These are phyloP conservation scores for Paraconiothyrium sp. DNA, from an alignment of 2,329 filamentous ascomycete genomes.

Conservation along the genomic window DNA sequence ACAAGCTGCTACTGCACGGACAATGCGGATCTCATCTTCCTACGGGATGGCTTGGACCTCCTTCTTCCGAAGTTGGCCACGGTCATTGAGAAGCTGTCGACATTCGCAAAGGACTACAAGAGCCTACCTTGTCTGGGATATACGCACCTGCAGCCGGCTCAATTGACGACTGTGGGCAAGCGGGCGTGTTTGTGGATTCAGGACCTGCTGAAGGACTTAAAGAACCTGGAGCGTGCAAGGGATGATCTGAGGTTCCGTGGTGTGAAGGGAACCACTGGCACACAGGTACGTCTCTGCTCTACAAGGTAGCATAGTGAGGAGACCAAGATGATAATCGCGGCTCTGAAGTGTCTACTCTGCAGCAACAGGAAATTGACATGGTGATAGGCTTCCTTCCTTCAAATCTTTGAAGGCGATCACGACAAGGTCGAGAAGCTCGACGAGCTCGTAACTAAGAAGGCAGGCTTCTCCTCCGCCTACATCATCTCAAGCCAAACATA, in stretches of 20 bases:
- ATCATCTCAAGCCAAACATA: constrained; percentile 78
- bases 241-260: constrained; percentile 78
- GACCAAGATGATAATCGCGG: not conserved
- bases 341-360: not conserved
- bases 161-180: constrained; percentile 73
- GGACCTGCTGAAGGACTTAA: constrained; percentile 78
- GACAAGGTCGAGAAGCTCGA: constrained; percentile 70
- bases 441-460: constrained; percentile 70
- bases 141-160: constrained; percentile 75
- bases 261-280: constrained; percentile 56
- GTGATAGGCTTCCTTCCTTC: constrained; percentile 74
- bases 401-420: constrained; percentile 71
- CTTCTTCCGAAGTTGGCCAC: constrained; percentile 80
- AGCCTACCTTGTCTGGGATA: constrained; percentile 76
- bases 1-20: constrained; percentile 74
- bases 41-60: constrained; percentile 78
- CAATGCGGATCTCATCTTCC: constrained; percentile 80
- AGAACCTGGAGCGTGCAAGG: constrained; percentile 75
- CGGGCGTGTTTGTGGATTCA: constrained; percentile 79
- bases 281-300: constrained; percentile 32
- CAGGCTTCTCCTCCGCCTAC: constrained; percentile 69
- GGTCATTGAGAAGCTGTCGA: constrained; percentile 76
- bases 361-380: constrained; percentile 5
- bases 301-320: not conserved
- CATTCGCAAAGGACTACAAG: constrained; percentile 79